These are phyloP conservation scores for Discostella stelligeroides DNA, from an alignment of 108 stramenopile genomes.

Conservation along the genomic window DNA sequence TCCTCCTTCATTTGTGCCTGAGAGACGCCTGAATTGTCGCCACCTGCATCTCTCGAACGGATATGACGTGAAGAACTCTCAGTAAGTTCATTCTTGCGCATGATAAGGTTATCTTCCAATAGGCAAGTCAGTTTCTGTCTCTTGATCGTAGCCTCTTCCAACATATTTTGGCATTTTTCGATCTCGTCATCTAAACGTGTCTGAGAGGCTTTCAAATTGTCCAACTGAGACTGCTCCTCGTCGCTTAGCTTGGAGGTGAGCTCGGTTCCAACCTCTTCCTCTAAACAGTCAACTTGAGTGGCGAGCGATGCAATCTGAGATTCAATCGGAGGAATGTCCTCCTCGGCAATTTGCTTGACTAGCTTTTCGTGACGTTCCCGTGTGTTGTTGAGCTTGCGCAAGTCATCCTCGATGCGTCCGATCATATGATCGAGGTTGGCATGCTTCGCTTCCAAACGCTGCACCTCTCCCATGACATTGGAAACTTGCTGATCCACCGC, in stretches of 20 bases:
- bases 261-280: slow-evolving; percentile 88
- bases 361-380: slow-evolving; percentile 64
- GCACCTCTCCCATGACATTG: slow-evolving; percentile 69
- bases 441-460: slow-evolving; percentile 73
- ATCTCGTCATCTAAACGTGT: slow-evolving; percentile 61
- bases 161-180: slow-evolving; percentile 60
- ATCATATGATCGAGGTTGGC: slow-evolving; percentile 69
- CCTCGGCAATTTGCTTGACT: slow-evolving; percentile 63
- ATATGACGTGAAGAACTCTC: slow-evolving; percentile 48
- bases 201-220: slow-evolving; percentile 53
- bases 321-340: slow-evolving; percentile 70
- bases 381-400: slow-evolving; percentile 45
- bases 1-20: slow-evolving; percentile 62
- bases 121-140: slow-evolving; percentile 71
- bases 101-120: slow-evolving; percentile 86
- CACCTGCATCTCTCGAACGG: slow-evolving; percentile 43
- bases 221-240: slow-evolving; percentile 64
- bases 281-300: slow-evolving; percentile 67
- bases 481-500: slow-evolving; percentile 72
- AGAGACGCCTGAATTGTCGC: slow-evolving; percentile 31
- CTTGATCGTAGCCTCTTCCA: slow-evolving; percentile 69
- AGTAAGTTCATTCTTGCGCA: slow-evolving; percentile 72
- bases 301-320: slow-evolving; percentile 63
- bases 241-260: slow-evolving; percentile 65
- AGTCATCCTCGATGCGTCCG: slow-evolving; percentile 59